Evolutionary conservation across 2,329 filamentous ascomycete genomes (phyloP), one percentile per base, ranked within the genome.

Genomic region (Ceratocystis huliohia): DNA sequence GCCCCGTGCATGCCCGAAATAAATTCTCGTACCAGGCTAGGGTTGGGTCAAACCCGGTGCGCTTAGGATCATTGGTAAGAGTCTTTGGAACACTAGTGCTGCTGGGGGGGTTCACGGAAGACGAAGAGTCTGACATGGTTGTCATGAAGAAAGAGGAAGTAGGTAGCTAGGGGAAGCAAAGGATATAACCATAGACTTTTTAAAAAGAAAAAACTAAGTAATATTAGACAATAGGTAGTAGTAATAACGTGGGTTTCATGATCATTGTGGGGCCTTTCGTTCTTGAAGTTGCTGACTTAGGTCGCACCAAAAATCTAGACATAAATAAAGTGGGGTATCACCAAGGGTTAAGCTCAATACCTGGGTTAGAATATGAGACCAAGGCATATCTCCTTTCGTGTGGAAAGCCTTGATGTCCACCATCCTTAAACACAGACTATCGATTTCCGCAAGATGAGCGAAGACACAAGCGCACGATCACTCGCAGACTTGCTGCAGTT

Each of bases 1-100:
- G 80, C 66, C 89, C 88, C 17, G 88, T 85, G 63, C 96, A 79
- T 76, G 92, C 88, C 71, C 84, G 84, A 81, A 95, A 96, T 79
- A 91, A 88, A 78, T 89, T 96, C 74, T 88, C 82, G 88, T 90
- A 96, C 80, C 81, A 84, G 69, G 76, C 76, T 59, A 78, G 80
- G 70, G 79, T 72, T 64, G 84, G 84, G 75, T 86, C 82, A 78
- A 86, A 87, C 70, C 84, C 83, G 25, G 84, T 86, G 69, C 81
- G 79, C 67, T 78, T 74, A 53, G 84, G 83, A 74, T 86, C 82
- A 74, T 86, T 86, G 70, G 77, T 71, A 70, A 82, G 75, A 73
- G 78, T 73, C 68, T 72, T 73, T 64, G 71, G 68, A 6, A 64
- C 33, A 48, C 45, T 45, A 5, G 64, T 13, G 48, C 53, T 17